Evolutionary conservation across 2,329 filamentous ascomycete species (phyloP).

Genomic region (Thermoascus crustaceus): DNA sequence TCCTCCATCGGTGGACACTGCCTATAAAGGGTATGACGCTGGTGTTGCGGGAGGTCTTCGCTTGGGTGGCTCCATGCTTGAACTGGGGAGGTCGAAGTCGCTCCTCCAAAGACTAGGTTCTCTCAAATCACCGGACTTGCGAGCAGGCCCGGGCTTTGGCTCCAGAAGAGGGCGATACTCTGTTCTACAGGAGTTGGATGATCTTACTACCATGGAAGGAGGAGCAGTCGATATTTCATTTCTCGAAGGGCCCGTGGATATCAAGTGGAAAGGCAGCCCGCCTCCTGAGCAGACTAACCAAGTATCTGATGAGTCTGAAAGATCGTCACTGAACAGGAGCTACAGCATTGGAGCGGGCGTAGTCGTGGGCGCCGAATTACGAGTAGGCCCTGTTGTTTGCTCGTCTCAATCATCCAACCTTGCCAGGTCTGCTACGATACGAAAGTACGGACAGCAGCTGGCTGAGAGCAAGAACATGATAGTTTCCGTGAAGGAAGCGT

Average conservation of each 20-base stretch:
- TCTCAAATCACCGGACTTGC: constrained; percentile 3
- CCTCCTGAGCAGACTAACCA: background rate
- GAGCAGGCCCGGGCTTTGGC: constrained; percentile 1
- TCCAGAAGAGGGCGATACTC: constrained; percentile 5
- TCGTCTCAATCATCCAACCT: background rate
- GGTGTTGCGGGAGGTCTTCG: background rate
- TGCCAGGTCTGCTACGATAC: constrained; percentile 13
- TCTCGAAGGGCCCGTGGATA: constrained; percentile 10
- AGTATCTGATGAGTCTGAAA: background rate
- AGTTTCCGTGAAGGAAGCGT: constrained; percentile 32
- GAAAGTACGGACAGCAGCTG: constrained; percentile 32
- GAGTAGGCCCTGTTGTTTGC: background rate
- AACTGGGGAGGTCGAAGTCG: constrained; percentile 5
- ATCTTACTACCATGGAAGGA: constrained; percentile 6
- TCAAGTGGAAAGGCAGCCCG: constrained; percentile 2
- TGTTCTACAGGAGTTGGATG: constrained; percentile 9
- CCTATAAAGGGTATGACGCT: background rate
- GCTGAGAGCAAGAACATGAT: constrained; percentile 38
- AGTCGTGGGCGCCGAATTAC: background rate
- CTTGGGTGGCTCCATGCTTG: background rate
- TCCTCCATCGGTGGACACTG: background rate
- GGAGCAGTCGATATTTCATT: constrained; percentile 13
- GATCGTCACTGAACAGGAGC: background rate
- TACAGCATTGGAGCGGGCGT: background rate
- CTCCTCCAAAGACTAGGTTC: constrained; percentile 4